phyloP scores from a whole-genome alignment of 1,139 yeast genomes.

The Candida sp. region DNA sequence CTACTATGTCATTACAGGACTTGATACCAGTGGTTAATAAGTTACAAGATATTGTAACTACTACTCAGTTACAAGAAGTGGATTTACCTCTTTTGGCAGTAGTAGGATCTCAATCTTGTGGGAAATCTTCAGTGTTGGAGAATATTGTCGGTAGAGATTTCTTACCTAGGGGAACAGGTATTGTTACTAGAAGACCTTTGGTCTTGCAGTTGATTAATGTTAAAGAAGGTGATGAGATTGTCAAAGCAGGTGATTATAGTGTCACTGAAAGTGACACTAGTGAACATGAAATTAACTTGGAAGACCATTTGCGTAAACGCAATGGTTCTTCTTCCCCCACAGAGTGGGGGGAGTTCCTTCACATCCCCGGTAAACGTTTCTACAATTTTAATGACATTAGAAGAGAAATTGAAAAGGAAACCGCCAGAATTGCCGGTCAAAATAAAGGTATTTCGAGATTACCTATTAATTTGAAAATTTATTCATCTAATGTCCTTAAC shows the following conservation, averaged over 20 bases:
- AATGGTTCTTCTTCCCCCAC: conserved; percentile 7
- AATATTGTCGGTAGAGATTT: conserved; percentile 78
- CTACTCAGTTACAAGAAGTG: conserved; percentile 68
- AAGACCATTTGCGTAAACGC: conserved; percentile 56
- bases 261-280: too few relatives aligned
- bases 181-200: conserved; percentile 76
- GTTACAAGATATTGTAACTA: conserved; percentile 73
- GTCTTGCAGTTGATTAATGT: conserved; percentile 69
- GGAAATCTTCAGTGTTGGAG: conserved; percentile 74
- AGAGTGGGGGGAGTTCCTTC: conserved; percentile 99
- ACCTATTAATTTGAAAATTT: conserved; percentile 90
- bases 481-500: conserved; percentile 84
- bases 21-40: conserved; percentile 85
- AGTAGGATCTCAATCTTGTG: conserved; percentile 79
- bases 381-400: conserved; percentile 82
- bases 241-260: conserved; percentile 12
- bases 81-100: conserved; percentile 75
- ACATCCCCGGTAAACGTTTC: conserved; percentile 79
- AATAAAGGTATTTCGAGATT: conserved; percentile 92
- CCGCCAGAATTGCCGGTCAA: conserved; percentile 89
- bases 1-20: conserved; percentile 47
- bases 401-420: conserved; percentile 85
- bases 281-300: conserved; percentile 48
- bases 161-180: conserved; percentile 78
- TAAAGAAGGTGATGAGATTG: conserved; percentile 47